Evolutionary conservation across 75 land plant species (phyloP).

Genomic region (Chamaecyparis obtusa): DNA sequence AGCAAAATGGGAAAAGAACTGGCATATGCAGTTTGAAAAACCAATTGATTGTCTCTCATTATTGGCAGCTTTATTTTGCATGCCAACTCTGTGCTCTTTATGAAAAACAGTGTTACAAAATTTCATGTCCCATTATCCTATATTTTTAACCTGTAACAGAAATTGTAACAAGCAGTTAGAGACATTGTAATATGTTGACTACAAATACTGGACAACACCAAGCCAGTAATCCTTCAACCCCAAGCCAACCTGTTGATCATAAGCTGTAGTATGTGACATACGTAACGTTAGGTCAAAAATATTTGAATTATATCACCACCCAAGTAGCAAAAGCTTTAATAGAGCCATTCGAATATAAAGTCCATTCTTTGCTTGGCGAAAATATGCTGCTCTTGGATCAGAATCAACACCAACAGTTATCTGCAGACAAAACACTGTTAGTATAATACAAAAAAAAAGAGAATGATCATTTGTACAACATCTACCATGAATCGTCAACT

Average conservation of each 20-base stretch:
- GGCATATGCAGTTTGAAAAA: not conserved
- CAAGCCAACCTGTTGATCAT: not conserved
- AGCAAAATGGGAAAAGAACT: not conserved
- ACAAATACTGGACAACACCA: not conserved
- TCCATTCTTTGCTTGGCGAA: constrained; percentile 97
- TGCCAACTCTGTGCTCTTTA: not conserved
- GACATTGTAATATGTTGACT: not conserved
- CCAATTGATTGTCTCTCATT: not conserved
- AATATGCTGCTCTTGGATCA: constrained; percentile 97
- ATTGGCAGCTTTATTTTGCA: not conserved
- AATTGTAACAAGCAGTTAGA: too few species aligned
- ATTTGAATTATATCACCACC: constrained; percentile 48
- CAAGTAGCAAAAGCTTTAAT: constrained; percentile 85
- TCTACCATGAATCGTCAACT: not conserved
- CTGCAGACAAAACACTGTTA: constrained; percentile 28
- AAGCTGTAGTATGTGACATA: not conserved
- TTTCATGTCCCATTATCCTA: not conserved
- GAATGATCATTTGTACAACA: not conserved
- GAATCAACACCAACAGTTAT: constrained; percentile 85
- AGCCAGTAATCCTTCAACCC: not conserved
- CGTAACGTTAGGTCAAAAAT: not conserved
- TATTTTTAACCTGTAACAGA: not conserved
- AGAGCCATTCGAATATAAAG: constrained; percentile 97
- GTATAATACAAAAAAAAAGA: not conserved
- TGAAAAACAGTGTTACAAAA: not conserved